Evolutionary conservation across 1,284 basidiomycete genomes (phyloP), one percentile per base, ranked within the genome.

Genomic region (Rhodotorula sp.): DNA sequence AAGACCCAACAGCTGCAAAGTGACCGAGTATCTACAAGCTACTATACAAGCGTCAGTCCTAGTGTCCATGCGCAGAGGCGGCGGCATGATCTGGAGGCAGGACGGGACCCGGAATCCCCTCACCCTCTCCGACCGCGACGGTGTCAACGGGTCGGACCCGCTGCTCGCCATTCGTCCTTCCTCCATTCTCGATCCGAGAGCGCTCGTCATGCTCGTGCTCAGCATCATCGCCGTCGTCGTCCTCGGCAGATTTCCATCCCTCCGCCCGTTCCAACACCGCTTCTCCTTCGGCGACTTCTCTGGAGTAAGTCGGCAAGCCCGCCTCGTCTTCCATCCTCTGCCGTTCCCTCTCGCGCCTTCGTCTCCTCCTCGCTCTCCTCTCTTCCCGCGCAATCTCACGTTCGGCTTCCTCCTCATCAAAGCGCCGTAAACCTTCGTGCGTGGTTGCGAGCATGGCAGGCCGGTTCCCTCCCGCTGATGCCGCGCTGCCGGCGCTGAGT

Each of bases 281-380:
- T 26, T 70, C 69, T 3, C 69, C 69, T 14, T 70, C 65, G 7
- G 57, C 65, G 20, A 45, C 62, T 46, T 64, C 51, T 59, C 60
- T 63, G 26, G 62, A 60, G 33, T 70, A 70, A 2, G 62, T 62
- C 26, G 69, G 69, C 51, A 70, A 45, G 4, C 69, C 69, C 17
- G 56, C 20, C 14, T 65, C 69, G 17, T 70, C 69, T 1, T 70
- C 65, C 22, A 30, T 5, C 26, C 62, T 33, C 26, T 67, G 56
- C 20, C 64, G 45, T 45, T 58, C 57, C 10, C 68, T 22, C 42
- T 69, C 60, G 51, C 68, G 30, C 42, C 68, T 49, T 2, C 46
- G 22, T 14, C 53, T 7, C 42, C 62, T n/a, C 14, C 65, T 29
- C 10, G 56, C 59, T 12, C 53, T 4, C 53, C 53, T 17, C 42